Evolutionary conservation across 23 red algal genomes (phyloP).

Genomic region (Cyanidiococcus yangmingshanensis): DNA sequence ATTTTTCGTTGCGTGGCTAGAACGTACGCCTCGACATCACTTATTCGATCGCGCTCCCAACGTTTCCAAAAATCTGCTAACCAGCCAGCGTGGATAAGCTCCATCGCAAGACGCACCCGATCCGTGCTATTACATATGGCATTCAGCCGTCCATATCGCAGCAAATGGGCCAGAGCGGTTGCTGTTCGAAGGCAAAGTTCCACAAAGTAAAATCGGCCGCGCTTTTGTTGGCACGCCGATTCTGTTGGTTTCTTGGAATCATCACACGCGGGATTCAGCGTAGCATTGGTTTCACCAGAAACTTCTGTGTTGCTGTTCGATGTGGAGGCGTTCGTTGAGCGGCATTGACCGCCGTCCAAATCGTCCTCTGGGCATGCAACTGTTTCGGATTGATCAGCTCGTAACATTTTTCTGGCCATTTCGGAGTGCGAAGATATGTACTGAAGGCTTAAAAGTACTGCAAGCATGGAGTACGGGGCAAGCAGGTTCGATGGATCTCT

Average conservation of each 20-base stretch:
- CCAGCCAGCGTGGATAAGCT: neutral
- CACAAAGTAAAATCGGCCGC: neutral
- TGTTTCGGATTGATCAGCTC: neutral
- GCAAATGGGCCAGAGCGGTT: neutral
- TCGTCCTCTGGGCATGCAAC: neutral
- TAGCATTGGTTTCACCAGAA: neutral
- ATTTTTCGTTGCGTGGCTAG: neutral
- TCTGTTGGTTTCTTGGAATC: neutral
- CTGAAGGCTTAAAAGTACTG: neutral
- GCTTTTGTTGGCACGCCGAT: neutral
- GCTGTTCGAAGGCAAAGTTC: neutral
- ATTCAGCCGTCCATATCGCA: neutral
- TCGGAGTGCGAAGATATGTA: neutral
- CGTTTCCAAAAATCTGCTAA: neutral
- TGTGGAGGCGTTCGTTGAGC: neutral
- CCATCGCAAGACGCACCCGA: constrained; percentile 10
- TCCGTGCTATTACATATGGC: neutral
- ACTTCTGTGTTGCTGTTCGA: neutral
- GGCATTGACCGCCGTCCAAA: neutral
- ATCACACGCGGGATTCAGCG: neutral
- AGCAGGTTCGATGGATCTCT: neutral
- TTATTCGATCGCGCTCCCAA: neutral
- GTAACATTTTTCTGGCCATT: neutral
- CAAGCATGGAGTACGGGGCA: neutral
- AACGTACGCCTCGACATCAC: neutral